phyloP scores from a whole-genome alignment of 805 yeast genomes.

The Suhomyces sp. region DNA sequence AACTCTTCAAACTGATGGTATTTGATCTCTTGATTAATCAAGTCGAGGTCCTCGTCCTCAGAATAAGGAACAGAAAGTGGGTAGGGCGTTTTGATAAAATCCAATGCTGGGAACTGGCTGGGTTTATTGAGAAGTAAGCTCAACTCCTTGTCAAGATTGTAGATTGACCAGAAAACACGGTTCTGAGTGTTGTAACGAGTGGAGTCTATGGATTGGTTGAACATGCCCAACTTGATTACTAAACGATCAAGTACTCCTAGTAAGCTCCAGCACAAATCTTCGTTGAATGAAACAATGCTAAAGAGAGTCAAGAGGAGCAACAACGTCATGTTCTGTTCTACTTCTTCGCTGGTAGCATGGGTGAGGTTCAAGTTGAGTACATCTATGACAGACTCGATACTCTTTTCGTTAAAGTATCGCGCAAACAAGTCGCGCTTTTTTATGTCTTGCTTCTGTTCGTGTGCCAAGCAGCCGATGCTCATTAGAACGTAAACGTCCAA shows the following conservation, averaged over 20 bases:
- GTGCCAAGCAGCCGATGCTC: conserved; percentile 38
- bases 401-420: conserved; percentile 29
- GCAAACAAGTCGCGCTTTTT: conserved; percentile 21
- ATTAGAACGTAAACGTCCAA: conserved; percentile 37
- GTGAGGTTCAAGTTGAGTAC: conserved; percentile 26
- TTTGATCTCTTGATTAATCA: conserved; percentile 23
- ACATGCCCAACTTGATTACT: conserved; percentile 20
- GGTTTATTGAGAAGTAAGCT: conserved; percentile 34
- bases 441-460: conserved; percentile 23
- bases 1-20: conserved; percentile 24
- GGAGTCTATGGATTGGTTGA: conserved; percentile 5
- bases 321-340: conserved; percentile 26
- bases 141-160: conserved; percentile 38
- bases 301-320: conserved; percentile 33
- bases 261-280: conserved; percentile 31
- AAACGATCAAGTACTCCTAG: conserved; percentile 34
- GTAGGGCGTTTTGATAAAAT: conserved; percentile 15
- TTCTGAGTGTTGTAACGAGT: neutral
- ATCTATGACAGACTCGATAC: conserved; percentile 33
- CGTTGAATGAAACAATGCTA: conserved; percentile 27
- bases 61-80: conserved; percentile 15
- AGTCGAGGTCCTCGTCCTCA: conserved; percentile 22
- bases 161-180: conserved; percentile 35
- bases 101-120: conserved; percentile 30
- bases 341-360: conserved; percentile 16